Conservation (phyloP, 345 rosid species). For the Populus alba region DNA sequence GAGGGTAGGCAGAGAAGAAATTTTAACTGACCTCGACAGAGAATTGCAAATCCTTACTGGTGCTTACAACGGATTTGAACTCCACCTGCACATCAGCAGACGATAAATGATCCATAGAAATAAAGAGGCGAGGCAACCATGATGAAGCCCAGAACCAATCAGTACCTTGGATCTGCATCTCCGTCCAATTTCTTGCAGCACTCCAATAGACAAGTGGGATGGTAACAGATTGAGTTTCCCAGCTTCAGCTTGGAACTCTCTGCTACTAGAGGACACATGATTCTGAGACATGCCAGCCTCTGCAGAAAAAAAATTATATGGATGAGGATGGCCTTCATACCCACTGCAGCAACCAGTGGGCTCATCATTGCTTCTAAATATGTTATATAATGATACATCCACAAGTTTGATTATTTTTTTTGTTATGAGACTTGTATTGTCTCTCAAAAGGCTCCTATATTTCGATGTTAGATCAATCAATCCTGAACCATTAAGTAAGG, state of each 20-base stretch:
- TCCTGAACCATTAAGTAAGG: neutral
- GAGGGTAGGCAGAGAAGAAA: neutral
- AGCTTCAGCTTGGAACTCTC: conserved; percentile 54
- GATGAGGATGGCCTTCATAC: neutral
- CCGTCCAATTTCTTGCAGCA: conserved; percentile 85
- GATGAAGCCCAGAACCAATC: neutral
- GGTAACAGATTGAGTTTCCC: conserved; percentile 59
- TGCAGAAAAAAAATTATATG: conserved; percentile 34
- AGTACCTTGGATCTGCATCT: conserved; percentile 86
- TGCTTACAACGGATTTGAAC: conserved; percentile 74
- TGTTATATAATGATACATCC: neutral
- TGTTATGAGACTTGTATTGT: neutral
- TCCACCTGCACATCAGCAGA: conserved; percentile 58
- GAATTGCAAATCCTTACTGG: conserved; percentile 87
- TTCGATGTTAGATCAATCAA: neutral
- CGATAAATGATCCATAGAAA: conserved; percentile 12
- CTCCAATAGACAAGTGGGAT: conserved; percentile 67
- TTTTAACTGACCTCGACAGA: conserved; percentile 79
- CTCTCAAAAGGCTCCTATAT: neutral
- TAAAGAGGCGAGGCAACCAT: conserved; percentile 2
- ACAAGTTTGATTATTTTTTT: neutral
- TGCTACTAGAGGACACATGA: conserved; percentile 42
- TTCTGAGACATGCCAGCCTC: conserved; percentile 62
- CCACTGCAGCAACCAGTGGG: neutral
- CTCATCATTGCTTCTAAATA: neutral